Evolutionary conservation across 2,329 filamentous ascomycete genomes (phyloP).

Genomic region (Trichoderma sp.): DNA sequence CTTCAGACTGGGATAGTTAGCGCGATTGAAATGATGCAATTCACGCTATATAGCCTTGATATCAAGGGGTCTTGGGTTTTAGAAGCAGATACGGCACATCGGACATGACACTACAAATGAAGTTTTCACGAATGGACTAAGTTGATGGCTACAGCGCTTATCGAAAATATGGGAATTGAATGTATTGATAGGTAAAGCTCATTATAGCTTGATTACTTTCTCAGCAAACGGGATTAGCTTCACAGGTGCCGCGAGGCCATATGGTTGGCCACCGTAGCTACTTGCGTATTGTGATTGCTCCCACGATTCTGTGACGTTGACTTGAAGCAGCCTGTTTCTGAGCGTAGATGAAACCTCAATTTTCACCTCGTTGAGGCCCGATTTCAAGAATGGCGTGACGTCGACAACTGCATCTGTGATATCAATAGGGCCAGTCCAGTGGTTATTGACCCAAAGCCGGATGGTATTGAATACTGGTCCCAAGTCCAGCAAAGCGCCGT

Average conservation of each 20-base stretch:
- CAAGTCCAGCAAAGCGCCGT: neutral
- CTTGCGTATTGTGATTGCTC: neutral
- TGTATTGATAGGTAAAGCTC: neutral
- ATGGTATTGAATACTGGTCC: slow-evolving; percentile 3
- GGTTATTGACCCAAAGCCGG: neutral
- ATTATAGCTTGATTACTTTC: neutral
- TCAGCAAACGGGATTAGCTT: neutral
- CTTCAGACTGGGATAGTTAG: neutral
- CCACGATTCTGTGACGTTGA: slow-evolving; percentile 11
- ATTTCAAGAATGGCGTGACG: neutral
- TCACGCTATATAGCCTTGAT: neutral
- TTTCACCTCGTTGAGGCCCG: neutral
- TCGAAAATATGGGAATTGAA: neutral
- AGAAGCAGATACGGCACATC: neutral
- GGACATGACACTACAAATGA: neutral
- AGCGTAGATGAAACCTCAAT: slow-evolving; percentile 5
- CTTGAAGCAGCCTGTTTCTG: neutral
- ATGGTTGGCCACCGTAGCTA: neutral
- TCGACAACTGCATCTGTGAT: slow-evolving; percentile 6
- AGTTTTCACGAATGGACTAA: neutral
- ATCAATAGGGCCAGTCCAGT: slow-evolving; percentile 5
- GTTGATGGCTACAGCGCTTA: neutral
- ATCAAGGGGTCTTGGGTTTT: neutral
- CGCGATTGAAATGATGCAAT: neutral
- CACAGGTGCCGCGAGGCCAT: neutral